Base-by-base conservation (phyloP, 352 stramenopile genomes). In the Phytopythium litorale region DNA sequence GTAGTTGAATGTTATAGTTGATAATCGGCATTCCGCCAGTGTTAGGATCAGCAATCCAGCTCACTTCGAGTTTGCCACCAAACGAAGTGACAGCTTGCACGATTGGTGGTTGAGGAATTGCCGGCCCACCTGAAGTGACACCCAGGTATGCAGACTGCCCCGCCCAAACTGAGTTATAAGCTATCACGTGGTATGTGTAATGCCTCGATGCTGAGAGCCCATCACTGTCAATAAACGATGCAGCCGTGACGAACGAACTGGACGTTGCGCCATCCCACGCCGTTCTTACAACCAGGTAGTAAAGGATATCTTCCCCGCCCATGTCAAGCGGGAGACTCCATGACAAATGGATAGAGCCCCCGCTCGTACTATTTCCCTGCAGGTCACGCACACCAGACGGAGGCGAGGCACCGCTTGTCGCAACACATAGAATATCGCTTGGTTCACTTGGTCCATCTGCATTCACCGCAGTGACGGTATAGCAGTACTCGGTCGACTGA, bases 241-340 rank as follows among this genome's bases (percentile, higher is more conserved):
- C 66, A 0, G 61, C 50, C 6, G 38, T 46, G 0, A 54, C 59
- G 23, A 62, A n/a, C 19, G n/a, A 60, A 21, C 2, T 64, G 13
- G 54, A 73, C 46, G 32, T 69, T 16, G 18, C 60, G n/a, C 55
- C 51, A 4, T 35, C 37, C 7, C 52, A 60, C 19, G 63, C 73
- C 7, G 18, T 19, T 12, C 75, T 75, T 28, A 32, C 42, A 13
- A 92, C 56, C 56, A 84, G 63, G 48, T 84, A 91, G 60, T 66
- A 63, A 9, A 60, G 2, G 18, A 91, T 86, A 6, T 43, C 15
- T 33, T 60, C 61, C 0, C 82, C 82, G 18, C 82, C 82, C 7
- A 64, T 71, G 40, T 89, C 82, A 4, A 64, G 61, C 28, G 82
- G 80, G 15, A 56, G 11, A 21, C 72, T 58, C 82, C 82, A 91